Percentiles rank a stretch among this genome's conserved stretches.
phyloP scores from a whole-genome alignment of 208 protist species.

The Acanthamoeba healyi region DNA sequence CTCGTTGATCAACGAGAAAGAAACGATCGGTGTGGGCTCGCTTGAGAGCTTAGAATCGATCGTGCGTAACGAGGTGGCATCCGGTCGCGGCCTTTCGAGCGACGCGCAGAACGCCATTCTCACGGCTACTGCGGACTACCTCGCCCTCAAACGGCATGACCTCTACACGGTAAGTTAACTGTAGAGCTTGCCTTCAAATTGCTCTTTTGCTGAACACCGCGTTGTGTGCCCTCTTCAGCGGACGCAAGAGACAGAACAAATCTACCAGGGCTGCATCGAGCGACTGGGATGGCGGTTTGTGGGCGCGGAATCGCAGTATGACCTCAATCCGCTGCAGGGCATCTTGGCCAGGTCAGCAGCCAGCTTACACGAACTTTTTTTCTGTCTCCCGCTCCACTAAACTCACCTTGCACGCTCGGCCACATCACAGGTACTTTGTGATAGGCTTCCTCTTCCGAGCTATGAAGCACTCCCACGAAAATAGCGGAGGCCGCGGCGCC shows the following conservation, averaged over 20 bases:
- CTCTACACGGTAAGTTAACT: slow-evolving; percentile 55
- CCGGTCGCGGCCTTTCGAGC: background rate
- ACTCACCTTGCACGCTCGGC: background rate
- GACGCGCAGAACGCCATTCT: slow-evolving; percentile 47
- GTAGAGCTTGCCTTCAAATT: background rate
- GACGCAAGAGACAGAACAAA: slow-evolving; percentile 67
- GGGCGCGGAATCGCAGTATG: slow-evolving; percentile 48
- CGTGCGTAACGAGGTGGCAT: background rate
- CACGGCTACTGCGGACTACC: slow-evolving; percentile 57
- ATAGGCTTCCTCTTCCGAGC: slow-evolving; percentile 72
- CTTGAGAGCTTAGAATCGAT: slow-evolving; percentile 31
- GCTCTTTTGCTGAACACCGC: too few relatives aligned
- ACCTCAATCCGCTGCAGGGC: slow-evolving; percentile 65
- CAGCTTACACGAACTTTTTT: background rate
- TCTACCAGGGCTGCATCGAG: slow-evolving; percentile 70
- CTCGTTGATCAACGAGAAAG: slow-evolving; percentile 49
- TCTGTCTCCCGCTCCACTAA: background rate
- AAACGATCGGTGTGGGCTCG: slow-evolving; percentile 35
- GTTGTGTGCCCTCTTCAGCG: too few relatives aligned
- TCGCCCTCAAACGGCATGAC: slow-evolving; percentile 47
- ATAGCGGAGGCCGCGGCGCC: slow-evolving; percentile 49
- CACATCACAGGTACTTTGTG: slow-evolving; percentile 31
- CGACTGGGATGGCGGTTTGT: slow-evolving; percentile 65
- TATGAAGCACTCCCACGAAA: slow-evolving; percentile 72
- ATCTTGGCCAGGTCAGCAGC: slow-evolving; percentile 2